These are phyloP conservation scores for Thermothelomyces thermophilus DNA, from an alignment of 2,329 filamentous ascomycete species.

Conservation along the genomic window DNA sequence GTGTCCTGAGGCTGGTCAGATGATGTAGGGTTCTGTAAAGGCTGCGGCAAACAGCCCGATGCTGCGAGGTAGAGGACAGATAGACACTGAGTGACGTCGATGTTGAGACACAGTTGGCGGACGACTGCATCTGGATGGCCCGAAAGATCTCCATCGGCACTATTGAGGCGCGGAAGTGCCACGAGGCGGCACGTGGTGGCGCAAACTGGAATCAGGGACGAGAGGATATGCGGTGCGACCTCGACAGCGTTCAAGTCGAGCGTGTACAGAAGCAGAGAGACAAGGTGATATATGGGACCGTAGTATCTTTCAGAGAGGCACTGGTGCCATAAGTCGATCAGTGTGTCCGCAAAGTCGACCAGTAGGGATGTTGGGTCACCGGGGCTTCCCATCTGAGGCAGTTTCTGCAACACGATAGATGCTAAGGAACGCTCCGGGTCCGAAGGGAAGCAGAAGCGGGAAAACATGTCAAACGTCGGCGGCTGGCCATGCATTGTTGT, in stretches of 20 bases:
- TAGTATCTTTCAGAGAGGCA: constrained; percentile 60
- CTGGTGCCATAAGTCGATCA: constrained; percentile 61
- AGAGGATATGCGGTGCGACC: constrained; percentile 53
- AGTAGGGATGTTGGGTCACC: constrained; percentile 49
- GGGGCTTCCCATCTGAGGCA: constrained; percentile 51
- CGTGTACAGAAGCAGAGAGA: constrained; percentile 58
- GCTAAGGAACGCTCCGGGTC: constrained; percentile 56
- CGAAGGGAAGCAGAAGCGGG: constrained; percentile 59
- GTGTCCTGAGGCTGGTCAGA: constrained; percentile 19
- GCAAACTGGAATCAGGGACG: constrained; percentile 48
- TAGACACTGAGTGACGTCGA: constrained; percentile 59
- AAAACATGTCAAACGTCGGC: constrained; percentile 61
- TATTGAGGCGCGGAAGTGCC: constrained; percentile 49
- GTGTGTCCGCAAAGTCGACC: constrained; percentile 55
- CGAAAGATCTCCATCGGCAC: constrained; percentile 42
- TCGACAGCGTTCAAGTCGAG: constrained; percentile 54
- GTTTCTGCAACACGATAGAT: constrained; percentile 58
- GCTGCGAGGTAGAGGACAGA: constrained; percentile 59
- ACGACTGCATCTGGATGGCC: constrained; percentile 35
- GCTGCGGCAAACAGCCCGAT: constrained; percentile 47
- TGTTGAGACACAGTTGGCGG: constrained; percentile 44
- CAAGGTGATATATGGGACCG: constrained; percentile 57
- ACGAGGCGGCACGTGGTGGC: constrained; percentile 55
- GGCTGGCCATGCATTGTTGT: constrained; percentile 47
- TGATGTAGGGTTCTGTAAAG: constrained; percentile 24